Conservation (phyloP, 805 yeast genomes). For the Teunomyces panamensis region DNA sequence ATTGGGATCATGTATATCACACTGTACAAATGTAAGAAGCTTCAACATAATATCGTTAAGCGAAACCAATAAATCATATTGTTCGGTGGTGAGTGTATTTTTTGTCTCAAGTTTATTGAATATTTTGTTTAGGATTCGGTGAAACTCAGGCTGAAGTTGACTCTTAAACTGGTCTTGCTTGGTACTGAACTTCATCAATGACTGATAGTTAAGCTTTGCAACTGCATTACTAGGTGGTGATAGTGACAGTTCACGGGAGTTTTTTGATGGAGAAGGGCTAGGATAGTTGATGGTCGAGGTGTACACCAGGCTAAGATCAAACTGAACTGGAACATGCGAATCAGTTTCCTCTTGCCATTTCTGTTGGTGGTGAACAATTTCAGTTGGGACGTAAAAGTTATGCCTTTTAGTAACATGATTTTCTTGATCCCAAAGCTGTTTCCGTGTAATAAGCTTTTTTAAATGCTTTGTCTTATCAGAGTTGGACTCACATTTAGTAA, state of each 20-base stretch:
- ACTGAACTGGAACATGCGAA: constrained; percentile 20
- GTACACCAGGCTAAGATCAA: constrained; percentile 36
- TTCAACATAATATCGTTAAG: constrained; percentile 17
- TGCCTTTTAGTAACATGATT: constrained; percentile 29
- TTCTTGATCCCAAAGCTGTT: constrained; percentile 39
- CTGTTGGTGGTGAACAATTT: constrained; percentile 29
- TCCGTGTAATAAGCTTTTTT: constrained; percentile 31
- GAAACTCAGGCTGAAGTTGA: constrained; percentile 14
- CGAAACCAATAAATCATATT: constrained; percentile 24
- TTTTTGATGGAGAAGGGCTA: constrained; percentile 10
- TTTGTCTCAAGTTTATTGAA: constrained; percentile 30
- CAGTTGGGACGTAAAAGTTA: constrained; percentile 38
- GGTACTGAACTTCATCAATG: constrained; percentile 6
- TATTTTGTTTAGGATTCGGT: constrained; percentile 15
- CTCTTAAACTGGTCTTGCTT: constrained; percentile 11
- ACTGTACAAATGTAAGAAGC: constrained; percentile 20
- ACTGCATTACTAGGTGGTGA: constrained; percentile 12
- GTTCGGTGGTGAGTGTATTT: constrained; percentile 28
- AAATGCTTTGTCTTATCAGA: constrained; percentile 15
- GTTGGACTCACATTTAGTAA: constrained; percentile 16
- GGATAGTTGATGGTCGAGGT: constrained; percentile 9
- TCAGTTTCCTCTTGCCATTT: constrained; percentile 22
- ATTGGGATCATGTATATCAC: constrained; percentile 13
- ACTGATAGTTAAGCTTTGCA: constrained; percentile 4
- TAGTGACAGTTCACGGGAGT: constrained; percentile 18